phyloP scores from a whole-genome alignment of 2,329 filamentous ascomycete genomes.

The Diaporthe nobilis region DNA sequence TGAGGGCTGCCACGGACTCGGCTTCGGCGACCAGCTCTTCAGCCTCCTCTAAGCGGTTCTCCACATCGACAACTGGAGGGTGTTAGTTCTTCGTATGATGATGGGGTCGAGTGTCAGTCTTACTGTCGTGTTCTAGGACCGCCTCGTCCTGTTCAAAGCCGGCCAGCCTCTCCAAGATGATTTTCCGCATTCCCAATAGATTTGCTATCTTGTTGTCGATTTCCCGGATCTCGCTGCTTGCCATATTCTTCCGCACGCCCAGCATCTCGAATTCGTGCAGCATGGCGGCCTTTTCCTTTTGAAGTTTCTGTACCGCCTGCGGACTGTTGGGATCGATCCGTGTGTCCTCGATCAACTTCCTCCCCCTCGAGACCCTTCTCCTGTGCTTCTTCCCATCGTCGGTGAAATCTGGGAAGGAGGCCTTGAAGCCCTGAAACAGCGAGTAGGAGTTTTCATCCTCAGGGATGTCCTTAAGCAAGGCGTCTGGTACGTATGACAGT shows the following conservation, averaged over 20 bases:
- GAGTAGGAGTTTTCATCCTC: constrained; percentile 90
- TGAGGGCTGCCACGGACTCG: constrained; percentile 67
- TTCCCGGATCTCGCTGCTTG: constrained; percentile 93
- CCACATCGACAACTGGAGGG: constrained; percentile 72
- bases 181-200: constrained; percentile 90
- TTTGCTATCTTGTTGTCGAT: constrained; percentile 98
- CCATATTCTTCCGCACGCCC: constrained; percentile 95
- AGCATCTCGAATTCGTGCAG: constrained; percentile 93
- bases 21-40: constrained; percentile 72
- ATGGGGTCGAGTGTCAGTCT: constrained; percentile 52
- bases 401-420: constrained; percentile 80
- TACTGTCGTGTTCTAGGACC: constrained; percentile 89
- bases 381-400: constrained; percentile 81
- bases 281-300: constrained; percentile 83
- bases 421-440: constrained; percentile 96
- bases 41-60: constrained; percentile 73
- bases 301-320: constrained; percentile 79
- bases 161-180: constrained; percentile 89
- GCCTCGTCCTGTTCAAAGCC: constrained; percentile 91
- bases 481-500: constrained; percentile 88
- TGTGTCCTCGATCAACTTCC: constrained; percentile 81
- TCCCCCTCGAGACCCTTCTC: constrained; percentile 79
- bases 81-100: constrained; percentile 49
- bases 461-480: constrained; percentile 90
- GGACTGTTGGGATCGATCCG: constrained; percentile 69